A percentile compares a stretch with the other conserved stretches of the same genome.
Evolutionary conservation across 148 eudicot species (phyloP).

Genomic region (Silene uniflora): DNA sequence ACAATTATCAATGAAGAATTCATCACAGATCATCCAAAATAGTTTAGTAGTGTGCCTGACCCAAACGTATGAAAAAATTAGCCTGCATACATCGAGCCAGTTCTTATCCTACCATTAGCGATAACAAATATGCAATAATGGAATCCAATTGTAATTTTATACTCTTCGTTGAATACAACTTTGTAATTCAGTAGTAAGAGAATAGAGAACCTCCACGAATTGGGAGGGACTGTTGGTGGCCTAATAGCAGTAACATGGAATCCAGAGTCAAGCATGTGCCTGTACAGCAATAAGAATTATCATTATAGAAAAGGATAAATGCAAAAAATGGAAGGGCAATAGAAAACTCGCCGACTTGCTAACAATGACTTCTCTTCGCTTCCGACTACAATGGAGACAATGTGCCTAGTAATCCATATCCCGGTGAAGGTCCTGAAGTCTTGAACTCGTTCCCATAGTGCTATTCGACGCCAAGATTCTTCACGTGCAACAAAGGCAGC

Average conservation of each 20-base stretch:
- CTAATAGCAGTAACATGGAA: conserved; percentile 93
- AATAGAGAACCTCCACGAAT: conserved; percentile 74
- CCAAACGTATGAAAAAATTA: no score
- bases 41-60: no score
- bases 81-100: no score
- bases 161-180: no score
- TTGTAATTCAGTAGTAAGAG: not conserved
- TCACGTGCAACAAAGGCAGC: conserved; percentile 73
- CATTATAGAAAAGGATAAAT: not conserved
- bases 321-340: not conserved
- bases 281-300: conserved; percentile 29
- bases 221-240: no score
- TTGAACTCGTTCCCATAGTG: no score
- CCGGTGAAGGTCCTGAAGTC: conserved; percentile 77
- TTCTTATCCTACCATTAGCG: no score
- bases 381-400: conserved; percentile 81
- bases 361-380: no score
- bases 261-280: conserved; percentile 77
- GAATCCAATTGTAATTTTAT: not conserved
- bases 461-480: no score
- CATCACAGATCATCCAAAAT: no score
- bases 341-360: conserved; percentile 64
- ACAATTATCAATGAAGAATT: no score
- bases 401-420: conserved; percentile 70
- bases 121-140: no score